Evolutionary conservation across 2,329 filamentous ascomycete genomes (phyloP).

Genomic region (Nothopassalora personata): DNA sequence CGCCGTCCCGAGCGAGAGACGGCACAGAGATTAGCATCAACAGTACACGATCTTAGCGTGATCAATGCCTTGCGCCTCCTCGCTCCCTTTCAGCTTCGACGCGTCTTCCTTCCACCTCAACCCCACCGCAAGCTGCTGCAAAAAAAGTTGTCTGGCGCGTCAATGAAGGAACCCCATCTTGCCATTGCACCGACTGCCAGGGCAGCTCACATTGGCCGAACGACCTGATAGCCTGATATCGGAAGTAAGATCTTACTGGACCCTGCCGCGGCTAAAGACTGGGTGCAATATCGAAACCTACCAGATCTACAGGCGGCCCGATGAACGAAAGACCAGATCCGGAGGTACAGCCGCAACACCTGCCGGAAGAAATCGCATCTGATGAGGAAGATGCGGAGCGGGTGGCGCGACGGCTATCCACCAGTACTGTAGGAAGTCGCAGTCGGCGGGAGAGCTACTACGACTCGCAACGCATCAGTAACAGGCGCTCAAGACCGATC

Average conservation of each 20-base stretch:
- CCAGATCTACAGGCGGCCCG: neutral
- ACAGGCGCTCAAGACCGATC: slow-evolving; percentile 13
- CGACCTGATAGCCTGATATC: neutral
- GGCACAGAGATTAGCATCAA: neutral
- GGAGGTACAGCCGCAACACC: neutral
- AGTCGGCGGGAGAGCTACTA: slow-evolving; percentile 24
- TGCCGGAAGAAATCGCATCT: slow-evolving; percentile 1
- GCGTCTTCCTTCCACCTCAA: neutral
- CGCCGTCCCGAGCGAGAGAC: neutral
- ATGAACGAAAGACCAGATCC: neutral
- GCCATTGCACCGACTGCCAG: neutral
- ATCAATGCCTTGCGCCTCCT: neutral
- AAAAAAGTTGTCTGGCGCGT: neutral
- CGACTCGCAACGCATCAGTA: slow-evolving; percentile 20
- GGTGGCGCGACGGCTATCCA: slow-evolving; percentile 8
- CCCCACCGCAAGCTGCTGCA: neutral
- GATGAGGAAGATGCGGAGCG: slow-evolving; percentile 3
- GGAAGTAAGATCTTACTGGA: too few relatives aligned
- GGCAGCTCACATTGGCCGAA: neutral
- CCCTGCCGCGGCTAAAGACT: neutral
- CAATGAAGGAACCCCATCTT: neutral
- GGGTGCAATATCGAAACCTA: neutral
- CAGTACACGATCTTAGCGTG: neutral
- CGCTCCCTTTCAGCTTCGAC: neutral
- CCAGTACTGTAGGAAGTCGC: slow-evolving; percentile 12